phyloP scores from a whole-genome alignment of 2,329 filamentous ascomycete species.

The Neonectria hederae region DNA sequence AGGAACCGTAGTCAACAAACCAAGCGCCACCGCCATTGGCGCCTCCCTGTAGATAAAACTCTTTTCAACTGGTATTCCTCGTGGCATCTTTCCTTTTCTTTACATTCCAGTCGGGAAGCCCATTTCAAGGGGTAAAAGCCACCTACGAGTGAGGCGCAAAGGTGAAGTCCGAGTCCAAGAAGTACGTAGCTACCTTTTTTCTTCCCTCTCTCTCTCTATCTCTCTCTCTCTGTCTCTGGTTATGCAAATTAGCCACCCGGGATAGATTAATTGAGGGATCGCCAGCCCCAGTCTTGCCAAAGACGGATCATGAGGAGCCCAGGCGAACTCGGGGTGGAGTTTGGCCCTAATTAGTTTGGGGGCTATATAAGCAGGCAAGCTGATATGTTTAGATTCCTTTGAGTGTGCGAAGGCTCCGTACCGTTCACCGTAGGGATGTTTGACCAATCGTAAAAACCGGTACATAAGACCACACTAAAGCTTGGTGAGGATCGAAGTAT shows the following conservation, averaged over 20 bases:
- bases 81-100: neutral
- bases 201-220: too few relatives aligned
- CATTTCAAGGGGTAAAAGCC: neutral
- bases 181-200: neutral
- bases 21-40: neutral
- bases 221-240: neutral
- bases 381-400: neutral
- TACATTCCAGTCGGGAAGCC: slow-evolving; percentile 5
- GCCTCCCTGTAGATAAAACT: slow-evolving; percentile 1
- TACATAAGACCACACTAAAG: too few relatives aligned
- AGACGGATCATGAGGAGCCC: neutral
- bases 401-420: too few relatives aligned
- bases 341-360: neutral
- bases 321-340: neutral
- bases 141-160: neutral
- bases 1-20: slow-evolving; percentile 3
- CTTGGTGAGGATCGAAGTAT: too few relatives aligned
- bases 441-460: too few relatives aligned
- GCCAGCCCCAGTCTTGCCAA: slow-evolving; percentile 3
- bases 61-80: slow-evolving; percentile 2
- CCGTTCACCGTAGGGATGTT: too few relatives aligned
- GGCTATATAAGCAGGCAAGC: neutral
- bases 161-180: neutral
- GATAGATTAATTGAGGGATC: slow-evolving; percentile 12
- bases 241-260: slow-evolving; percentile 10